A percentile compares a stretch with the other conserved stretches of the same genome.
Conservation (phyloP, 2,329 filamentous ascomycete species). For the Colletotrichum sp. region DNA sequence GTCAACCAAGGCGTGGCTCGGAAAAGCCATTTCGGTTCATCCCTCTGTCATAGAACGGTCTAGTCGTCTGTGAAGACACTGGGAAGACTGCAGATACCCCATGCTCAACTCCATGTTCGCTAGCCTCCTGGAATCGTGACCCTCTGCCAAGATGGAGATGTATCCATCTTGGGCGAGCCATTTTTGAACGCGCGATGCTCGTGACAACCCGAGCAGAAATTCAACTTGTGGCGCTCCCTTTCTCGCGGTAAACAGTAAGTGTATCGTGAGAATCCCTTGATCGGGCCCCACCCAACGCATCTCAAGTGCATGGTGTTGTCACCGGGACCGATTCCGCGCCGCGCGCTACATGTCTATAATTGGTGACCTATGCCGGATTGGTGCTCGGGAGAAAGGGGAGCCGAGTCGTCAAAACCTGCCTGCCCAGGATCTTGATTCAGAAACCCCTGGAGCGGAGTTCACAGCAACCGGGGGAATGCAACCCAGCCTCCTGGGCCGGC, state of each 20-base stretch:
- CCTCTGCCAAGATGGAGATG: neutral
- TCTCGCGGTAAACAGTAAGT: neutral
- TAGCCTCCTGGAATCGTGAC: neutral
- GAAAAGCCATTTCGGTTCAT: neutral
- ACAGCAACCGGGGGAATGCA: neutral
- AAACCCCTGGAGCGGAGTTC: neutral
- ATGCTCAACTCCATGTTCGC: neutral
- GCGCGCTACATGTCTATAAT: neutral
- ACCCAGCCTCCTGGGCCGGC: neutral
- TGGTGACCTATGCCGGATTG: neutral
- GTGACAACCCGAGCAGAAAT: neutral
- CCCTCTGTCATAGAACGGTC: neutral
- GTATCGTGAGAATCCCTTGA: neutral
- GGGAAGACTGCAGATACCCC: neutral
- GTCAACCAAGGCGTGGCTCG: neutral
- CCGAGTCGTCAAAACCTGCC: constrained; percentile 8
- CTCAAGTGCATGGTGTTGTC: neutral
- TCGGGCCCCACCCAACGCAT: neutral
- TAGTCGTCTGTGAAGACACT: neutral
- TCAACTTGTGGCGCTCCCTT: neutral
- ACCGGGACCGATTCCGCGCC: neutral
- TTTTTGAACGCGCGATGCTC: neutral
- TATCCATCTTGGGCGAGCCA: neutral
- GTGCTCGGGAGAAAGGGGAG: neutral
- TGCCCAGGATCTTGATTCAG: neutral